A percentile compares a stretch with the other conserved stretches of the same genome.
These are phyloP conservation scores for Metschnikowia kofuensis DNA, from an alignment of 805 yeast species.

Conservation along the genomic window DNA sequence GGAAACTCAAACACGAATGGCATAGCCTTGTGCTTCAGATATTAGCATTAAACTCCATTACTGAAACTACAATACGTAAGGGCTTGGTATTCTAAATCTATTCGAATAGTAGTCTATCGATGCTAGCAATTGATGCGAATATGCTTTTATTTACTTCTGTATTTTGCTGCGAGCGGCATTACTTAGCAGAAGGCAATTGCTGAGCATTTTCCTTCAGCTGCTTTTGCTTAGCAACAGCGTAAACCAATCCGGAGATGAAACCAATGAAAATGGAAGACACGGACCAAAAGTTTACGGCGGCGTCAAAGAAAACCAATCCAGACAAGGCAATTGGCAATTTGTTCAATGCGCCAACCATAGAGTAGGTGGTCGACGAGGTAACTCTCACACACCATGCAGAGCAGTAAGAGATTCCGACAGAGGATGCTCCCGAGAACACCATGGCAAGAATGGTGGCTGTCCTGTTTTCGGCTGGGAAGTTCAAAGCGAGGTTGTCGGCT, in stretches of 20 bases:
- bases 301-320: constrained; percentile 92
- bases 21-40: no score
- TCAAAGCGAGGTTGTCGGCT: constrained; percentile 62
- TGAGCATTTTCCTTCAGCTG: constrained; percentile 53
- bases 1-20: no score
- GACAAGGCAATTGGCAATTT: constrained; percentile 96
- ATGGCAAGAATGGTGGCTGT: constrained; percentile 71
- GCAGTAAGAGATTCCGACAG: constrained; percentile 97
- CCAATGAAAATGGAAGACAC: constrained; percentile 90
- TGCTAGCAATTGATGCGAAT: not conserved
- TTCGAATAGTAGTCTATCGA: not conserved
- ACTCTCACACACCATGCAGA: constrained; percentile 99
- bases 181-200: constrained; percentile 28
- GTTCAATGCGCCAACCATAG: constrained; percentile 99
- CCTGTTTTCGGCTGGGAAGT: constrained; percentile 76
- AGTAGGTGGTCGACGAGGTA: constrained; percentile 96
- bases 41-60: no score
- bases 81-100: no score
- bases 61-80: no score
- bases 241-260: constrained; percentile 91
- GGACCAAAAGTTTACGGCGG: constrained; percentile 90
- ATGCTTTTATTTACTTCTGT: not conserved
- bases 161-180: not conserved
- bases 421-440: constrained; percentile 89
- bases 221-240: constrained; percentile 92